Evolutionary conservation across 164 flowering plant genomes (phyloP), one percentile per base, ranked within the genome.

Genomic region (Nymphaea colorata): DNA sequence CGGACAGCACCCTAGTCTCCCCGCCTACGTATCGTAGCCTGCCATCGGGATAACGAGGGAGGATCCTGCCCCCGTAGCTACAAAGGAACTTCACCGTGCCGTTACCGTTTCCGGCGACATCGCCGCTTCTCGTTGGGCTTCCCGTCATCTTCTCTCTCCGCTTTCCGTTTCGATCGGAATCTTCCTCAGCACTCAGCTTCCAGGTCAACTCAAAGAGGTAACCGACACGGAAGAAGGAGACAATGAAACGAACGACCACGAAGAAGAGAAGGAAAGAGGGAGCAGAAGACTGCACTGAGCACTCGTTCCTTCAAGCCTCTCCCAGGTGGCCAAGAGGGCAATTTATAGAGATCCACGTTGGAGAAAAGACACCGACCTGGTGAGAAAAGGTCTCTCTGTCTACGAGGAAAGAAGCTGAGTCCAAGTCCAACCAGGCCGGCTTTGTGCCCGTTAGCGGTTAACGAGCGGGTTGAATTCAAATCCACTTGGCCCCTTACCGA

Each of bases 11-110:
- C 36, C 98, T 86, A 44, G 93, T 93, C 16, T 85, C 80, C 16
- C 98, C 98, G 42, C 98, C 98, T 43, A 74, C 76, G 73, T 93
- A 93, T 66, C 98, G 96, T 76, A 93, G 98, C 71, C 82, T 87
- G 62, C 94, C 93, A 77, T 93, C 98, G 59, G 94, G 80, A 59
- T 79, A 68, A 73, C 98, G 96, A 42, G 98, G 98, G 44, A 87
- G 82, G 67, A 93, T 93, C 74, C 78, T 87, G 73, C 98, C 98
- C 76, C 93, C 96, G 68, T 93, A 93, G 73, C 97, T 93, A 71
- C 90, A 89, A 68, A 91, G 88, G 69, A 89, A 86, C 70, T 93
- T 93, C 62, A 90, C 70, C 67, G 87, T 77, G 72, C 71, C 67
- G 76, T 4, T 10, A 45, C 53, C 53, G 5, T 45, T 47, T 51